phyloP scores from a whole-genome alignment of 768 basidiomycete genomes.

The Mycena chlorophos region DNA sequence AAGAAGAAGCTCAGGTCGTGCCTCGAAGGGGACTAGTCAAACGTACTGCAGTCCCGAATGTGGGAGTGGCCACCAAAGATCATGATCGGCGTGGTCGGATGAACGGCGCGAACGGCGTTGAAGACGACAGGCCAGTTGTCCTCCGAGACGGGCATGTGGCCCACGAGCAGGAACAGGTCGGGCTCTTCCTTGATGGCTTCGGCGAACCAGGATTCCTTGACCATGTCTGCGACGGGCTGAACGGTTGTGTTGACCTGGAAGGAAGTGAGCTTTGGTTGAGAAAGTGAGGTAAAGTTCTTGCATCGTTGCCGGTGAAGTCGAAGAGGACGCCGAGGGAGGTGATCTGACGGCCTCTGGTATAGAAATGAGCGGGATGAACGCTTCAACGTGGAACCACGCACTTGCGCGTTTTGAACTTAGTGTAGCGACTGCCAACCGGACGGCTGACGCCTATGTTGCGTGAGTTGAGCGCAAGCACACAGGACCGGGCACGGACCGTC shows the following conservation, averaged over 20 bases:
- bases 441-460: slow-evolving; percentile 25
- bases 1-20: not conserved
- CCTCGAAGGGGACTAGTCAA: not conserved
- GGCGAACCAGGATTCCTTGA: slow-evolving; percentile 79
- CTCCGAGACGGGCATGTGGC: slow-evolving; percentile 79
- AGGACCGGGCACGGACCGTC: slow-evolving; percentile 21
- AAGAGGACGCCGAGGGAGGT: slow-evolving; percentile 81
- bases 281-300: slow-evolving; percentile 2
- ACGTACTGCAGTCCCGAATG: slow-evolving; percentile 75
- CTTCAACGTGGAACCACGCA: slow-evolving; percentile 31
- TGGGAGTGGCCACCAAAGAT: slow-evolving; percentile 85
- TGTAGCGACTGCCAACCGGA: slow-evolving; percentile 51
- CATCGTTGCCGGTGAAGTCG: slow-evolving; percentile 71
- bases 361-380: not conserved
- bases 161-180: slow-evolving; percentile 76
- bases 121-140: slow-evolving; percentile 77
- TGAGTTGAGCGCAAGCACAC: not conserved
- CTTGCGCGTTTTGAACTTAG: slow-evolving; percentile 75
- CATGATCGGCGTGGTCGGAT: slow-evolving; percentile 74
- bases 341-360: slow-evolving; percentile 58
- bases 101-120: slow-evolving; percentile 69
- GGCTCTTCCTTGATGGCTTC: slow-evolving; percentile 80
- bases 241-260: slow-evolving; percentile 60
- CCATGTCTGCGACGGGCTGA: slow-evolving; percentile 71
- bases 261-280: not conserved